These are phyloP conservation scores for Colletotrichum musicola DNA, from an alignment of 2,329 filamentous ascomycete genomes.

Conservation along the genomic window DNA sequence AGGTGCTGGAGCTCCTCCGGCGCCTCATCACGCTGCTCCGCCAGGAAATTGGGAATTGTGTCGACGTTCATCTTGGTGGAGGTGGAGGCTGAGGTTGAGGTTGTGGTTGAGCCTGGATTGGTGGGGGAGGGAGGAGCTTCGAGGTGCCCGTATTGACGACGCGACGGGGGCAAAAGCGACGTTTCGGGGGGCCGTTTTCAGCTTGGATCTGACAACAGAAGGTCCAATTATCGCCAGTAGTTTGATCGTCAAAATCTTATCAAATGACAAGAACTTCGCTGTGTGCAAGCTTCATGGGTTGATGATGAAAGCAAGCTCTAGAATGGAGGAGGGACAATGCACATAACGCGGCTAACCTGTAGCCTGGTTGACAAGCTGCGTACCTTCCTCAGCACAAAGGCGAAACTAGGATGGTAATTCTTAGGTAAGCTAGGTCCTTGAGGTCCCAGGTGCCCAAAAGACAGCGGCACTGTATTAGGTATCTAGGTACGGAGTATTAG, in stretches of 20 bases:
- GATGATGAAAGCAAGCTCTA: slow-evolving; percentile 31
- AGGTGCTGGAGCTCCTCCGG: slow-evolving; percentile 89
- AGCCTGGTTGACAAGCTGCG: slow-evolving; percentile 48
- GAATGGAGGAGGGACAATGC: slow-evolving; percentile 36
- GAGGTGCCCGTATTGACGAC: slow-evolving; percentile 16
- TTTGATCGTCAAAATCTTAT: neutral
- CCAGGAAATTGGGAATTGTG: slow-evolving; percentile 91
- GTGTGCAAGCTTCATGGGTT: neutral
- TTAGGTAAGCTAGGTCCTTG: no score
- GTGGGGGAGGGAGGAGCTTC: slow-evolving; percentile 28
- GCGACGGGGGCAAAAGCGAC: neutral
- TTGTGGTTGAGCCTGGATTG: slow-evolving; percentile 8
- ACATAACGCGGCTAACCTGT: slow-evolving; percentile 53
- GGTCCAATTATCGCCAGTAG: no score
- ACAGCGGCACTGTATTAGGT: neutral
- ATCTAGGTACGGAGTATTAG: slow-evolving; percentile 6
- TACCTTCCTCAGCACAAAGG: neutral
- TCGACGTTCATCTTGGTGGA: slow-evolving; percentile 79
- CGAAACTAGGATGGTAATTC: no score
- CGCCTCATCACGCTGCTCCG: slow-evolving; percentile 88
- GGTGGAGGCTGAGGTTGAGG: slow-evolving; percentile 3
- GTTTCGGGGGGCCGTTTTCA: neutral
- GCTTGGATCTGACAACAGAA: neutral
- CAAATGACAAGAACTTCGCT: slow-evolving; percentile 7
- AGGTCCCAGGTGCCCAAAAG: no score